Percentiles rank a stretch among this genome's conserved stretches.
Conservation (phyloP, 768 basidiomycete genomes). For the Hysterangium stoloniferum region DNA sequence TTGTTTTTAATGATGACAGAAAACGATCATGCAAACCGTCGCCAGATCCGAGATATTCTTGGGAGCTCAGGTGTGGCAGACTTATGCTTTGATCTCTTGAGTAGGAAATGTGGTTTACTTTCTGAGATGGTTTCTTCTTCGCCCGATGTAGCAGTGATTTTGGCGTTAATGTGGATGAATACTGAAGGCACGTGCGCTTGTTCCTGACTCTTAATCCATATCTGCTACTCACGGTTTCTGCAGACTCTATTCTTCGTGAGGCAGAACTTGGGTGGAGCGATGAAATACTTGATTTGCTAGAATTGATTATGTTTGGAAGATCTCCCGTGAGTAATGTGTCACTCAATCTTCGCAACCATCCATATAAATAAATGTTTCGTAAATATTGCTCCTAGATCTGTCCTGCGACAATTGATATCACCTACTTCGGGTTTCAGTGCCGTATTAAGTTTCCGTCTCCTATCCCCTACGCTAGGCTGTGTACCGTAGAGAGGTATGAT, state of each 20-base stretch:
- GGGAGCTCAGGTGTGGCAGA: neutral
- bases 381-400: neutral
- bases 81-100: neutral
- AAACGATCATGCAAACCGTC: neutral
- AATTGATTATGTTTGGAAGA: neutral
- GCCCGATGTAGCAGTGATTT: neutral
- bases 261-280: neutral
- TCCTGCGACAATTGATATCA: neutral
- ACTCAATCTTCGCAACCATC: neutral
- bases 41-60: neutral
- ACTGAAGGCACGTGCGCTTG: neutral
- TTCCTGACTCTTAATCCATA: neutral
- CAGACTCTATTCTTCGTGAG: neutral
- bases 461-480: neutral
- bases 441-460: neutral
- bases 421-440: conserved; percentile 3
- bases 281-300: neutral
- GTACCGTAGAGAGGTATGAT: conserved; percentile 5
- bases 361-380: neutral
- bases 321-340: neutral
- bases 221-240: neutral
- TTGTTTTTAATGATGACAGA: neutral
- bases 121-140: neutral
- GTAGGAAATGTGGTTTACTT: neutral
- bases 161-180: conserved; percentile 1